Evolutionary conservation across 352 stramenopile genomes (phyloP), one percentile per base, ranked within the genome.

Genomic region (Pythium phragmitis): DNA sequence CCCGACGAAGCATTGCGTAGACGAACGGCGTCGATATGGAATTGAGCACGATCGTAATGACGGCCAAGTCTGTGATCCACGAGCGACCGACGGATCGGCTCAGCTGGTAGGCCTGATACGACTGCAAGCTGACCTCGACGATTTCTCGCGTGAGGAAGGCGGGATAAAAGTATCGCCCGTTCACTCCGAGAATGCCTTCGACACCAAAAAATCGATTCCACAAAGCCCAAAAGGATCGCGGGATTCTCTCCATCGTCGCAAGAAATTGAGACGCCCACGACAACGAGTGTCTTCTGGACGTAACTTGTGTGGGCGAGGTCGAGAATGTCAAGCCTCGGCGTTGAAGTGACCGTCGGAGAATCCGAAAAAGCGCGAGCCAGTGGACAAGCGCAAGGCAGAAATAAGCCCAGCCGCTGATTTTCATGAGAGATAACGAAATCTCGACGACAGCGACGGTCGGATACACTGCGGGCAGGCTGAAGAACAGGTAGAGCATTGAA

Each of bases 401-500:
- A 42, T 62, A 67, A n/a, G 43, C 37, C 60, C 60, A 67, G 1
- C 52, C 60, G 17, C 60, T 67, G 14, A 60, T 26, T 7, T 45
- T 42, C 7, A 67, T 21, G 0, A 67, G 19, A 1, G 19, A 4
- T 4, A 62, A 8, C 14, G 60, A 45, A 8, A 67, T n/a, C n/a
- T 43, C 33, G 13, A 67, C 13, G 0, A 57, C 46, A 6, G 46
- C 23, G n/a, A 67, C 28, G 1, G 13, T 57, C 16, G 42, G 45
- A 34, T 57, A 67, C 4, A 67, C 26, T n/a, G 48, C n/a, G n/a
- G 60, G 60, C 7, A 62, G 45, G 37, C 60, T 67, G 43, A 67
- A 60, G 37, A 62, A 67, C 19, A 62, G 17, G 60, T 67, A 67
- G 13, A 67, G 34, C 8, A 51, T 26, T 4, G 52, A 49, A 23